Evolutionary conservation across 768 basidiomycete genomes (phyloP), one percentile per base, ranked within the genome.

Genomic region (Coprinopsis cinerea): DNA sequence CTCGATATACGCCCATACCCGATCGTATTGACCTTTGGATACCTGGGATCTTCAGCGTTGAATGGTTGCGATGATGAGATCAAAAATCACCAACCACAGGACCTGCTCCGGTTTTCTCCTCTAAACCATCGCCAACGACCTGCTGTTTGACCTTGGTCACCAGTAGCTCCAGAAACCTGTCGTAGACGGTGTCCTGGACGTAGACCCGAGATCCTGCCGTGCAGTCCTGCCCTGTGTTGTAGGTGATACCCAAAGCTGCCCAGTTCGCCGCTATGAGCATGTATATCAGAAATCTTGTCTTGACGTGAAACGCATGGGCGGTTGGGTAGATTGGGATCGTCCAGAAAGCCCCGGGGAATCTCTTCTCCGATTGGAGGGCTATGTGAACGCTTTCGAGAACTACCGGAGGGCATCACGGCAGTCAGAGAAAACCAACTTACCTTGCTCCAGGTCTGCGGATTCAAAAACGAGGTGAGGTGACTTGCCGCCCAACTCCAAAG

Each of bases 401-500:
- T n/a, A n/a, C n/a, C n/a, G 13, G 9, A 25, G 5, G 30, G 22
- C 17, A 17, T 17, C 30, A 35, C 25, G 18, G n/a, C 18, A 47
- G 23, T 20, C 26, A 27, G 30, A 34, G n/a, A 39, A 27, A 41
- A 24, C n/a, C 18, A 23, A 52, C 70, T 55, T 45, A 82, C 84
- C 88, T 75, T 92, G 82, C 51, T 96, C 89, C 51, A 96, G 68
- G 65, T 97, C 86, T 30, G 94, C 93, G 35, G 86, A 88, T 58
- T 92, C 86, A 59, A 96, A 97, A 55, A 97, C 72, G 53, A 98
- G 70, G 55, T 91, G 83, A 15, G 89, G 89, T 22, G 86, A 90
- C 70, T 97, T 96, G 37, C 94, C 94, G 26, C 94, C 93, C 4
- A 98, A 80, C 64, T 98, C 95, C 44, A 98, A 76, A 18, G 92